A percentile compares a stretch with the other conserved stretches of the same genome.
phyloP scores from a whole-genome alignment of 345 rosid species.

The Aegle marmelos region DNA sequence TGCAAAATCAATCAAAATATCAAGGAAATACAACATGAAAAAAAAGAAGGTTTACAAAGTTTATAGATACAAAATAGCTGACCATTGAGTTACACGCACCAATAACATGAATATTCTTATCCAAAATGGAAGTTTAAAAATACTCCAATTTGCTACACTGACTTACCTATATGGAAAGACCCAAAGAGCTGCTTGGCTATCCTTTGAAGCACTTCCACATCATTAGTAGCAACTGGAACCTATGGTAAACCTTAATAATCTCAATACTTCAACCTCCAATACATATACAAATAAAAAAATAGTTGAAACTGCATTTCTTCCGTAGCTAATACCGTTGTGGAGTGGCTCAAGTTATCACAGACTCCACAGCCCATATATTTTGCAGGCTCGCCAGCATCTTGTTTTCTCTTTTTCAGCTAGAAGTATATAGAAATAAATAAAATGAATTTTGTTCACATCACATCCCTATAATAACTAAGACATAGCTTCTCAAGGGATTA shows the following conservation, averaged over 20 bases:
- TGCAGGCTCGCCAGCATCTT: slow-evolving; percentile 74
- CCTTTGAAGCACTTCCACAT: slow-evolving; percentile 72
- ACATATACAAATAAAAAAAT: not conserved
- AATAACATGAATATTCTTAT: not conserved
- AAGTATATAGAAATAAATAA: slow-evolving; percentile 9
- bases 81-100: not conserved
- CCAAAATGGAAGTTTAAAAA: not conserved
- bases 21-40: not conserved
- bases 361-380: slow-evolving; percentile 93
- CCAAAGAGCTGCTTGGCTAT: slow-evolving; percentile 77
- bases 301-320: not conserved
- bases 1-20: slow-evolving; percentile 4
- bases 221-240: slow-evolving; percentile 87
- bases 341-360: slow-evolving; percentile 87
- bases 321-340: slow-evolving; percentile 53
- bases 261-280: slow-evolving; percentile 1
- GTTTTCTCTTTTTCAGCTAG: slow-evolving; percentile 82
- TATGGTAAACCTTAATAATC: slow-evolving; percentile 14
- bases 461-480: not conserved
- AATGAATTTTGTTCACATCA: slow-evolving; percentile 4
- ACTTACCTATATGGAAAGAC: slow-evolving; percentile 63
- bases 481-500: not conserved
- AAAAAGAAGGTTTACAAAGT: not conserved
- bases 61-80: not conserved
- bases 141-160: slow-evolving; percentile 3